Evolutionary conservation across 805 yeast species (phyloP).

Genomic region (Teunomyces lycoperdinae): DNA sequence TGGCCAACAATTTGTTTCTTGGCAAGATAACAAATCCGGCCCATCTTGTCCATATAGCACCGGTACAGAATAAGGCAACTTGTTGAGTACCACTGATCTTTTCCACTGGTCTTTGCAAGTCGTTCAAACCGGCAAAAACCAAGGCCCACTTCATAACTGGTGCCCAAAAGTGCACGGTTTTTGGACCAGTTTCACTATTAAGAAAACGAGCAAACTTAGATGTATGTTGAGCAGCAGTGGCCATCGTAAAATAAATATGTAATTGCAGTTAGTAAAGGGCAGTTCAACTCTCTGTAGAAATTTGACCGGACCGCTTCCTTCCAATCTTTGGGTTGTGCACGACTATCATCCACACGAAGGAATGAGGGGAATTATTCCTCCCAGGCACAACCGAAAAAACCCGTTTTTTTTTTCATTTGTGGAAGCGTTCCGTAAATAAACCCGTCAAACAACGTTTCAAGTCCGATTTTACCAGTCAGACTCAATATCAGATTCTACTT

Average conservation of each 20-base stretch:
- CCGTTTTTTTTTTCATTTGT: neutral
- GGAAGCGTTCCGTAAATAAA: neutral
- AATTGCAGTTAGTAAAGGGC: neutral
- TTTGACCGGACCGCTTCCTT: neutral
- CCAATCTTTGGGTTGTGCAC: neutral
- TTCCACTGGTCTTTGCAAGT: slow-evolving; percentile 87
- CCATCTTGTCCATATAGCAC: slow-evolving; percentile 98
- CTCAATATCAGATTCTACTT: neutral
- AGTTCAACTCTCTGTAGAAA: neutral
- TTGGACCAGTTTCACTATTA: slow-evolving; percentile 91
- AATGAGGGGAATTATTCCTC: neutral
- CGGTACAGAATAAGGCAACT: slow-evolving; percentile 83
- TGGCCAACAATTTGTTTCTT: slow-evolving; percentile 79
- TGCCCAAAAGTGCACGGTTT: slow-evolving; percentile 96
- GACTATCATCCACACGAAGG: slow-evolving; percentile 2
- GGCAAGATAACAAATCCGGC: slow-evolving; percentile 86
- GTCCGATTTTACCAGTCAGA: neutral
- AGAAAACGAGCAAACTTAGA: slow-evolving; percentile 67
- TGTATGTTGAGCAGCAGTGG: slow-evolving; percentile 32
- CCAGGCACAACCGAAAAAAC: neutral
- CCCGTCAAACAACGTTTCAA: neutral
- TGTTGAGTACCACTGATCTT: slow-evolving; percentile 87
- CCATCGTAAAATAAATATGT: slow-evolving; percentile 14
- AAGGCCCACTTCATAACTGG: slow-evolving; percentile 71
- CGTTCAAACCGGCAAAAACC: slow-evolving; percentile 88